Conservation (phyloP, 2,329 filamentous ascomycete genomes). For the Sporothrix globosa region DNA sequence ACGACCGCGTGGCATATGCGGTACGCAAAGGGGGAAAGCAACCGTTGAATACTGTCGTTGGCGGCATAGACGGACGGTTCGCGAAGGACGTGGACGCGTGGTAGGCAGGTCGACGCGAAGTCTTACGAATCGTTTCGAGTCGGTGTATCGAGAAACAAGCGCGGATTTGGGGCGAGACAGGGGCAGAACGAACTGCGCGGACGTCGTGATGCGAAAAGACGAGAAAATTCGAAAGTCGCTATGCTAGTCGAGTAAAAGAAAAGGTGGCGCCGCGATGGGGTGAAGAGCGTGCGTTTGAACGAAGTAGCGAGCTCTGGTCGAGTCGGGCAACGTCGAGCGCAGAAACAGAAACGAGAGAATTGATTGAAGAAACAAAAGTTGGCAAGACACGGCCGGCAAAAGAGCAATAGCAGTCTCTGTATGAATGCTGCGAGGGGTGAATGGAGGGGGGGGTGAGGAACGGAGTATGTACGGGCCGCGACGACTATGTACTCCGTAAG, state of each 20-base stretch:
- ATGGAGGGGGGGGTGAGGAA: background rate
- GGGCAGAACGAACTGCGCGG: background rate
- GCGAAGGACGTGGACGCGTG: background rate
- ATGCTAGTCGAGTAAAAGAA: constrained; percentile 8
- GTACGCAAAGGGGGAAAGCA: constrained; percentile 10
- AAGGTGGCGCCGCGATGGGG: background rate
- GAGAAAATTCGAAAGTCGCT: constrained; percentile 3
- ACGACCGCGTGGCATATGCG: constrained; percentile 22
- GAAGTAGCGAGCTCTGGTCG: constrained; percentile 3
- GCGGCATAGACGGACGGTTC: constrained; percentile 27
- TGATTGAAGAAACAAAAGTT: constrained; percentile 1
- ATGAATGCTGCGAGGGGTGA: background rate
- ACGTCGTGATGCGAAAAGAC: background rate
- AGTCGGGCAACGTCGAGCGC: constrained; percentile 10
- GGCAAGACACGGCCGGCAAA: constrained; percentile 14
- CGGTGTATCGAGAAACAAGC: background rate
- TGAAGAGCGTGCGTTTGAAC: background rate
- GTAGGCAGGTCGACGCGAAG: background rate
- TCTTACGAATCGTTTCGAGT: background rate
- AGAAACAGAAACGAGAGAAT: background rate
- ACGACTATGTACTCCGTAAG: background rate
- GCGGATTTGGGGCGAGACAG: too few relatives aligned
- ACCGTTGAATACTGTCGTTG: constrained; percentile 12
- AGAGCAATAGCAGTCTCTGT: background rate
- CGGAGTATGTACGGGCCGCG: background rate